Evolutionary conservation across 1,139 yeast species (phyloP).

Genomic region (Blastobotrys persicus): DNA sequence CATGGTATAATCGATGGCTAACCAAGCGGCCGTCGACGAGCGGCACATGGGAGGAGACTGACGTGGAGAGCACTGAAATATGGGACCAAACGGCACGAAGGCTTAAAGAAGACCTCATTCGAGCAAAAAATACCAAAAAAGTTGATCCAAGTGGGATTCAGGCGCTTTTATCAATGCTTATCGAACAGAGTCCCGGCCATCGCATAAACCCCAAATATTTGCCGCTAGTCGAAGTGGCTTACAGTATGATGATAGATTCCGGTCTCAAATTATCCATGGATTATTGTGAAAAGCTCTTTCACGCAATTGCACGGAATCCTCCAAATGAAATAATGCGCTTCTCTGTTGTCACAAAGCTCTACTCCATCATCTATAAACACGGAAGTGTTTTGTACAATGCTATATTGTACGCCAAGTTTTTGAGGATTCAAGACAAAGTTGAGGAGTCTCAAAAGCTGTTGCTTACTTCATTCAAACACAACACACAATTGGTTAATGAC

Average conservation of each 20-base stretch:
- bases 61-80: constrained; percentile 1
- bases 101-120: constrained; percentile 15
- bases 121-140: background rate
- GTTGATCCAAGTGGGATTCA: constrained; percentile 2
- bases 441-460: constrained; percentile 24
- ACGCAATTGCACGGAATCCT: constrained; percentile 5
- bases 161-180: constrained; percentile 8
- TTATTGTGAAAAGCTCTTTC: constrained; percentile 5
- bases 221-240: constrained; percentile 18
- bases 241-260: constrained; percentile 8
- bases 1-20: constrained; percentile 6
- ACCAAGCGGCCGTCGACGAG: background rate
- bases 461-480: constrained; percentile 10
- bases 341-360: constrained; percentile 24
- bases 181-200: constrained; percentile 16
- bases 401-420: constrained; percentile 21
- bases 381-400: constrained; percentile 25
- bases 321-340: constrained; percentile 2
- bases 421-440: constrained; percentile 22
- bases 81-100: constrained; percentile 14
- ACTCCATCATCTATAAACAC: constrained; percentile 19
- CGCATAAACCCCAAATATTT: constrained; percentile 18
- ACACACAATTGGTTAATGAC: constrained; percentile 15
- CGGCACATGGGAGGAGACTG: constrained; percentile 5
- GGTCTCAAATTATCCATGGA: constrained; percentile 2